Base-by-base conservation (phyloP, 257 asterid genomes). In the Cynanchum wilfordii region DNA sequence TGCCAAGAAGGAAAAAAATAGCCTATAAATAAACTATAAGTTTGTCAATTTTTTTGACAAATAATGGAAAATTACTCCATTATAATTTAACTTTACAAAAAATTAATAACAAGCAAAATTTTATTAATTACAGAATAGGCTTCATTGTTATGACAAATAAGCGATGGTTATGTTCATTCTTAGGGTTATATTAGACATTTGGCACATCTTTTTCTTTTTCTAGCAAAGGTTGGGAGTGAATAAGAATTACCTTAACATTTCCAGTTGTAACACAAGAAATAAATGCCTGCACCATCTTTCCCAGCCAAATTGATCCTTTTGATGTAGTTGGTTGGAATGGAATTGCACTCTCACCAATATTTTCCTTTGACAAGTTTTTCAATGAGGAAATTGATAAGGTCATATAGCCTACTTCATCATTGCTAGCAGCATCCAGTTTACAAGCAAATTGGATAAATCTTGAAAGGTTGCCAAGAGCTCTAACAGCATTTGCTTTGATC, bases 401-500 rank as follows among this genome's bases (percentile, higher is more conserved):
- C 59, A 62, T 20, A 45, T 27, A 16, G 54, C 71, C 86, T 77
- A 64, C 72, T 70, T 65, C 72, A 69, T 81, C 80, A 52, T 83
- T 83, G 73, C 33, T 72, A 30, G 56, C 69, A 30, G 56, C 69
- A 78, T 70, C 80, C 10, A 83, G 74, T 58, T 73, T 76, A 76
- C 82, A 78, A 69, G 85, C 60, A 79, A 87, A 84, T 68, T 82
- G 83, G 73, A 91, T 80, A 78, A 83, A 84, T 85, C 94, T 86
- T 75, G 97, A 80, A 69, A 93, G 92, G 80, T 93, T 89, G 76
- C 98, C 98, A 55, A 93, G 84, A 76, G 96, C 96, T 84, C 98
- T 88, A 69, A 93, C 97, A 69, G 98, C 97, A 85, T 93, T 93
- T 72, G 97, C 98, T 85, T 93, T 93, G 74, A 93, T 86, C 98